Evolutionary conservation across 331 rosid species (phyloP).

Genomic region (Acacia pycnantha): DNA sequence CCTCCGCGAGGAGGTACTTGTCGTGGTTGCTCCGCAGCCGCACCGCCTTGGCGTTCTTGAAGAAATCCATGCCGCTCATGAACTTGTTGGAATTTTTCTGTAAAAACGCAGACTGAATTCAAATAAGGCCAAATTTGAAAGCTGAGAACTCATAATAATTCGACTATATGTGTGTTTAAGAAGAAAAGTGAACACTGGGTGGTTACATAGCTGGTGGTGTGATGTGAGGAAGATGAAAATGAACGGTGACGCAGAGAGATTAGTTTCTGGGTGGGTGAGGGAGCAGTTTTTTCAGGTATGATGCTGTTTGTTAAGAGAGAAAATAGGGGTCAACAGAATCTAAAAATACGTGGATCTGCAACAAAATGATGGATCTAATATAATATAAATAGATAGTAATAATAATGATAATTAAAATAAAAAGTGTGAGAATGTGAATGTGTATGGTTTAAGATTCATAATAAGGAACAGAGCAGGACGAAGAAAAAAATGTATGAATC

Average conservation of each 20-base stretch:
- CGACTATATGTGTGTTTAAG: neutral
- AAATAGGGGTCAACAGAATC: neutral
- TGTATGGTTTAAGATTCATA: neutral
- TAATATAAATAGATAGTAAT: neutral
- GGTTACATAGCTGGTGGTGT: neutral
- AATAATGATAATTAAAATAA: neutral
- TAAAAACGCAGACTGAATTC: neutral
- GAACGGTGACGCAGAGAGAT: neutral
- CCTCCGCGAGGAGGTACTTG: conserved; percentile 56
- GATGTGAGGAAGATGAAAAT: neutral
- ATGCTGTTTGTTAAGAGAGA: neutral
- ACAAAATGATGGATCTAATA: neutral
- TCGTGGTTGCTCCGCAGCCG: conserved; percentile 55
- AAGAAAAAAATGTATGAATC: too few relatives aligned
- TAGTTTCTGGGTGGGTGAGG: neutral
- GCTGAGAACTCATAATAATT: neutral
- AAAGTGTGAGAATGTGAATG: neutral
- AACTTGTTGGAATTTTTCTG: conserved; percentile 35
- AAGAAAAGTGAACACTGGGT: neutral
- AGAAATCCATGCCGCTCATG: conserved; percentile 48
- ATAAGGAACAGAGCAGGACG: neutral
- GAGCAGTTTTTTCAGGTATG: neutral
- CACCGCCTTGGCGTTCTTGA: conserved; percentile 54
- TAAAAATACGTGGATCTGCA: neutral
- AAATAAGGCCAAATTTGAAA: neutral